A percentile compares a stretch with the other conserved stretches of the same genome.
These are phyloP conservation scores for Dictyophora rubrovolvata DNA, from an alignment of 768 basidiomycete genomes.

Conservation along the genomic window DNA sequence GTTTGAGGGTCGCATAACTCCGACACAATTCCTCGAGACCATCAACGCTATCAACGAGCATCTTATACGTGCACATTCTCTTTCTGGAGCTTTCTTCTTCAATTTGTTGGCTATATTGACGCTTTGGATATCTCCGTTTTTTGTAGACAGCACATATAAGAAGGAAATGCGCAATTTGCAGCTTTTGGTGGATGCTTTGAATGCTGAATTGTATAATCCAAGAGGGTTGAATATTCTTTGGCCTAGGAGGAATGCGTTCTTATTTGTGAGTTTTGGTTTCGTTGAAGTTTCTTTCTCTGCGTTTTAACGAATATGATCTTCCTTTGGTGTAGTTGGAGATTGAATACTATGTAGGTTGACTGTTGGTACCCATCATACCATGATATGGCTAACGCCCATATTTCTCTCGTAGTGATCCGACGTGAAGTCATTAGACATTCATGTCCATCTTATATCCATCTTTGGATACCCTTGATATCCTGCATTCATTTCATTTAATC, in stretches of 20 bases:
- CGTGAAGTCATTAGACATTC: no score
- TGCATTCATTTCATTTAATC: no score
- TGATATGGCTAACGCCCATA: not conserved
- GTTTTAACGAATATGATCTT: not conserved
- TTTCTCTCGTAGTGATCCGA: not conserved
- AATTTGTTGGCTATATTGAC: slow-evolving; percentile 72
- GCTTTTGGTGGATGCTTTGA: slow-evolving; percentile 53
- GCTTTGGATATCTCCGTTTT: slow-evolving; percentile 66
- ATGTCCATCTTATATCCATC: no score
- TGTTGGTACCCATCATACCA: not conserved
- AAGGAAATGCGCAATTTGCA: slow-evolving; percentile 72
- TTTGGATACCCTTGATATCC: no score
- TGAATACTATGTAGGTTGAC: slow-evolving; percentile 73
- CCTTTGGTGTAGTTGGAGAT: slow-evolving; percentile 68
- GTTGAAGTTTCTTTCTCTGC: slow-evolving; percentile 1
- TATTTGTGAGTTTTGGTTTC: slow-evolving; percentile 62
- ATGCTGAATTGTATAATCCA: slow-evolving; percentile 70
- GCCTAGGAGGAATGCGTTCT: slow-evolving; percentile 76
- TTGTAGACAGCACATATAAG: slow-evolving; percentile 69
- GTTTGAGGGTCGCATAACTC: slow-evolving; percentile 85
- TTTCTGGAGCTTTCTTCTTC: slow-evolving; percentile 61
- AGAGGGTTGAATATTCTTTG: slow-evolving; percentile 80
- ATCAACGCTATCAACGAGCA: slow-evolving; percentile 86
- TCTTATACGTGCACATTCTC: slow-evolving; percentile 78
- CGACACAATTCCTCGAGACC: slow-evolving; percentile 81